Percentiles rank a stretch among this genome's conserved stretches.
Conservation (phyloP, 805 yeast genomes). For the Saturnispora silvae region DNA sequence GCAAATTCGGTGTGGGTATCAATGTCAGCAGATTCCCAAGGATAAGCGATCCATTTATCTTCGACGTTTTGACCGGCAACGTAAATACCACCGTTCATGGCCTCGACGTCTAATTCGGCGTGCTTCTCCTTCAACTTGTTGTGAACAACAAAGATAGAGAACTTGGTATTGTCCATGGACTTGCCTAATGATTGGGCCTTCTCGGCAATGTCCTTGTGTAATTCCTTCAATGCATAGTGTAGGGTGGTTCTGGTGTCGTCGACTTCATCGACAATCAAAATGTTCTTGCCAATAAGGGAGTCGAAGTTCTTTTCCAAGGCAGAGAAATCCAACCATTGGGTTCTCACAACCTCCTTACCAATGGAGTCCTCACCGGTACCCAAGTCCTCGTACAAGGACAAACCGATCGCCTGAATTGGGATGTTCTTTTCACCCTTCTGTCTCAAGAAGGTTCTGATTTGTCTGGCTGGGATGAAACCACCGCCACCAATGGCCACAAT, state of each 20-base stretch:
- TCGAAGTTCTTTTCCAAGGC: slow-evolving; percentile 59
- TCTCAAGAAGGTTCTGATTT: slow-evolving; percentile 52
- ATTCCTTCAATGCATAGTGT: slow-evolving; percentile 72
- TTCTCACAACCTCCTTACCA: slow-evolving; percentile 75
- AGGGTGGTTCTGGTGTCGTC: slow-evolving; percentile 88
- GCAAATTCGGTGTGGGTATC: slow-evolving; percentile 65
- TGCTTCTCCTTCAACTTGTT: slow-evolving; percentile 75
- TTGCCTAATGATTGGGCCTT: slow-evolving; percentile 54
- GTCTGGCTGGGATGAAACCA: slow-evolving; percentile 62
- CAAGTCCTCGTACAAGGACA: slow-evolving; percentile 52
- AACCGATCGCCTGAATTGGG: slow-evolving; percentile 61
- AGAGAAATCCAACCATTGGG: slow-evolving; percentile 85
- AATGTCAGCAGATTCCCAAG: slow-evolving; percentile 81
- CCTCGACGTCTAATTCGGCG: slow-evolving; percentile 55
- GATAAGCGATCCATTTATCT: slow-evolving; percentile 81
- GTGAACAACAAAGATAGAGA: slow-evolving; percentile 73
- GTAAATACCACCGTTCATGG: slow-evolving; percentile 57
- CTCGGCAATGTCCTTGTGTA: slow-evolving; percentile 52
- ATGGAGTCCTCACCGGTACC: slow-evolving; percentile 39
- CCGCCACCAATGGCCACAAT: slow-evolving; percentile 68
- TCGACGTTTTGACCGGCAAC: slow-evolving; percentile 65
- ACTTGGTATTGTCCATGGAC: slow-evolving; percentile 47
- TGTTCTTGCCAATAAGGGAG: slow-evolving; percentile 69
- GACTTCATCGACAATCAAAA: slow-evolving; percentile 80
- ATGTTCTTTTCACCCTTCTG: slow-evolving; percentile 51